A percentile compares a stretch with the other conserved stretches of the same genome.
phyloP scores from a whole-genome alignment of 2,329 filamentous ascomycete species.

The Helminthosporium solani region DNA sequence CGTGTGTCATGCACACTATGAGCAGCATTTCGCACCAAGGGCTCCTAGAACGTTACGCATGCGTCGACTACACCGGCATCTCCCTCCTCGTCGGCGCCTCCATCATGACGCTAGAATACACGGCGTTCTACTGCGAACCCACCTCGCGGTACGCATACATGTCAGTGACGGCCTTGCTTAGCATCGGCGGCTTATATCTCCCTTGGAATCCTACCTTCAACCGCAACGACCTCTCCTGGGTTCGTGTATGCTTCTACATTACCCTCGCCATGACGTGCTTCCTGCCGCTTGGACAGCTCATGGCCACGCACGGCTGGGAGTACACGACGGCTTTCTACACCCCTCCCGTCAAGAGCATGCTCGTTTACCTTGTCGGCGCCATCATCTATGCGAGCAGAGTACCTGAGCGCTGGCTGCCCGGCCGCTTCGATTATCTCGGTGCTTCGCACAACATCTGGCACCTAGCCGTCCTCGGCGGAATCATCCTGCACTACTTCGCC shows the following conservation, averaged over 20 bases:
- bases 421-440: constrained; percentile 91
- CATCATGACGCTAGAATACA: constrained; percentile 98
- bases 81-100: constrained; percentile 91
- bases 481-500: constrained; percentile 93
- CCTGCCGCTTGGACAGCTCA: constrained; percentile 82
- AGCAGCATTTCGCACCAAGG: constrained; percentile 89
- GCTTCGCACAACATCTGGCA: constrained; percentile 99
- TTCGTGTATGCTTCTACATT: constrained; percentile 87
- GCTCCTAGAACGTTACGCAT: constrained; percentile 91
- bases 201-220: constrained; percentile 98
- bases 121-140: constrained; percentile 97
- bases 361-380: constrained; percentile 84
- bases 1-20: constrained; percentile 98
- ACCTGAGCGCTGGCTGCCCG: constrained; percentile 89
- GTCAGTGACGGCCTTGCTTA: constrained; percentile 73
- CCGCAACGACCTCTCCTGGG: constrained; percentile 86
- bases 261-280: constrained; percentile 85
- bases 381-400: constrained; percentile 87
- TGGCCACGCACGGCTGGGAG: constrained; percentile 70
- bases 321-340: constrained; percentile 91
- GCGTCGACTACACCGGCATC: constrained; percentile 97
- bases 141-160: constrained; percentile 85
- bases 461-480: constrained; percentile 87
- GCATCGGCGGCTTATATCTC: constrained; percentile 82
- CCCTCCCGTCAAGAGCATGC: constrained; percentile 78